Percentiles rank a stretch among this genome's conserved stretches.
phyloP scores from a whole-genome alignment of 225 moss, liverwort and hornwort species.

The Lunularia cruciata region DNA sequence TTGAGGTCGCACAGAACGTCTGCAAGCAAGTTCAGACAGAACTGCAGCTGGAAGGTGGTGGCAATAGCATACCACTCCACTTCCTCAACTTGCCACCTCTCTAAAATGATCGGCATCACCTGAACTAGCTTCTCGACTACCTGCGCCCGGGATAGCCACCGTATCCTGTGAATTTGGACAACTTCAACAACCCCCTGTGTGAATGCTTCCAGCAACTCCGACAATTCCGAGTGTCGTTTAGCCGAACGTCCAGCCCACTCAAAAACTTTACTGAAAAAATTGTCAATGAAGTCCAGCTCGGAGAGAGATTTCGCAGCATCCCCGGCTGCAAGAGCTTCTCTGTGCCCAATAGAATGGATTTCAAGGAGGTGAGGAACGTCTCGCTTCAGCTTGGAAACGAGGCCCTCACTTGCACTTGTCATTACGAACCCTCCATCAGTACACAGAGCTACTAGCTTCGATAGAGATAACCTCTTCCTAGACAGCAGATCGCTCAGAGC shows the following conservation, averaged over 20 bases:
- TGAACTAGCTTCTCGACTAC: constrained; percentile 33
- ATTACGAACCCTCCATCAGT: constrained; percentile 31
- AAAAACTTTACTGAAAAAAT: constrained; percentile 29
- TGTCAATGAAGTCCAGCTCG: constrained; percentile 32
- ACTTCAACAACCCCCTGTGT: constrained; percentile 32
- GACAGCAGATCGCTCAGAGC: constrained; percentile 25
- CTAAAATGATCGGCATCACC: constrained; percentile 33
- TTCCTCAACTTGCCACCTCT: constrained; percentile 37
- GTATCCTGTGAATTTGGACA: constrained; percentile 26
- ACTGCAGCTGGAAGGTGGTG: constrained; percentile 32
- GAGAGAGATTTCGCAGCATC: constrained; percentile 31
- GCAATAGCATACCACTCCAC: constrained; percentile 28
- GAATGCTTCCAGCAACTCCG: constrained; percentile 32
- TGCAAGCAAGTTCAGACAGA: constrained; percentile 32
- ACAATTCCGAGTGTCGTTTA: constrained; percentile 24
- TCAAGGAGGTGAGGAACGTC: constrained; percentile 32
- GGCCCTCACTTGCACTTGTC: constrained; percentile 22
- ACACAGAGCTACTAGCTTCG: constrained; percentile 23
- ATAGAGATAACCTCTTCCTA: constrained; percentile 14
- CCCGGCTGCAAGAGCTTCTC: constrained; percentile 26
- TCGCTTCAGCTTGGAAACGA: constrained; percentile 26
- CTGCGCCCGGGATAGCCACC: constrained; percentile 30
- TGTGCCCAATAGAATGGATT: constrained; percentile 29
- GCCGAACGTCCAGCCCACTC: constrained; percentile 31
- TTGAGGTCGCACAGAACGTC: constrained; percentile 29